Evolutionary conservation across 2,329 filamentous ascomycete species (phyloP).

Genomic region (Cephalotrichum gorgonifer): DNA sequence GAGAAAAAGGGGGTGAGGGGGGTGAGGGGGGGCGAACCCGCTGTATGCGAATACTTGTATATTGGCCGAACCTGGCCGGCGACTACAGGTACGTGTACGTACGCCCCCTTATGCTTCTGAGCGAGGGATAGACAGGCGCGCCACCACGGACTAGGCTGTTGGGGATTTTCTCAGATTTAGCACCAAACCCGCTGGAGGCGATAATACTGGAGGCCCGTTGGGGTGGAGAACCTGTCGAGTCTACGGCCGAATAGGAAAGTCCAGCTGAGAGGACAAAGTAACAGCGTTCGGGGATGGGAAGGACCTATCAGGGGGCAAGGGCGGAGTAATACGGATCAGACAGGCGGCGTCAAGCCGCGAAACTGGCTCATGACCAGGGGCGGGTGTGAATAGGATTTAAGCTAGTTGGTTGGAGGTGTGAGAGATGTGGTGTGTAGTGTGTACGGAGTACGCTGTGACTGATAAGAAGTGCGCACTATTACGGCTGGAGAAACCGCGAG

Average conservation of each 20-base stretch:
- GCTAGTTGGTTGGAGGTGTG: too few species aligned
- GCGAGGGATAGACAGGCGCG: too few species aligned
- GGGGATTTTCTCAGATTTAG: too few species aligned
- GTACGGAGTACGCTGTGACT: too few species aligned
- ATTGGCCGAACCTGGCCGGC: not conserved
- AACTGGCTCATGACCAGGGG: not conserved
- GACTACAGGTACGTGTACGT: not conserved
- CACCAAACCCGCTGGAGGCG: too few species aligned
- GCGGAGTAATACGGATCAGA: not conserved
- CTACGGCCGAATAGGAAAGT: not conserved
- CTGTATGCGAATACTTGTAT: too few species aligned
- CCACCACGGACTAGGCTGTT: too few species aligned
- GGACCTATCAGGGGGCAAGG: not conserved
- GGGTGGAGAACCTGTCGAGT: too few species aligned
- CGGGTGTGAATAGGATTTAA: not conserved
- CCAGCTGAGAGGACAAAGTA: not conserved
- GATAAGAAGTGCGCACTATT: too few species aligned
- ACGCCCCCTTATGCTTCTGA: not conserved
- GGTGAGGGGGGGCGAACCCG: not conserved
- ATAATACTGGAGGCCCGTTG: too few species aligned
- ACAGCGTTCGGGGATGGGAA: not conserved
- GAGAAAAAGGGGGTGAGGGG: not conserved
- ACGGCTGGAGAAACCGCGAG: too few species aligned
- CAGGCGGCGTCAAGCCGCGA: not conserved
- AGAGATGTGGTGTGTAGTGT: not conserved